These are phyloP conservation scores for Cercospora nicotianae DNA, from an alignment of 2,329 filamentous ascomycete species.

Conservation along the genomic window DNA sequence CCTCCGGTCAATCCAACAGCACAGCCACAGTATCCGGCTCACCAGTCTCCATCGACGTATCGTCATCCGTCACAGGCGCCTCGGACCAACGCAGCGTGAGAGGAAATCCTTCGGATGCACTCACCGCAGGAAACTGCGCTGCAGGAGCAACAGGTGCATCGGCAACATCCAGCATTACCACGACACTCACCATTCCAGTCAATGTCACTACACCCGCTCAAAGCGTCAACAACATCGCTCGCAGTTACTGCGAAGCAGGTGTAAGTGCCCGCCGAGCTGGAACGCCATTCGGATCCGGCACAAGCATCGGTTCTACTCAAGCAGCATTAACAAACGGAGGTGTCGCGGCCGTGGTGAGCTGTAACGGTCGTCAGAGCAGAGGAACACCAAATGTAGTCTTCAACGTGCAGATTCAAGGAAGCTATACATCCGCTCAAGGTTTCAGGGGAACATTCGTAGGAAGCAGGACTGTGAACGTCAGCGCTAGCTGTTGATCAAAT, in stretches of 20 bases:
- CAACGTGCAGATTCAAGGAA: conserved; percentile 2
- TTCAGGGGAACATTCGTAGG: conserved; percentile 15
- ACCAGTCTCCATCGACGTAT: conserved; percentile 10
- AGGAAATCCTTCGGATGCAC: conserved; percentile 14
- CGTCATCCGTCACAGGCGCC: conserved; percentile 10
- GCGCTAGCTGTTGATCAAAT: background rate
- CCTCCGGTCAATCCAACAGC: conserved; percentile 17
- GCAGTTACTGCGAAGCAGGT: conserved; percentile 19
- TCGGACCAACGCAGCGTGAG: conserved; percentile 3
- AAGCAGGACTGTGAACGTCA: conserved; percentile 9
- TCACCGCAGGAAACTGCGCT: conserved; percentile 19
- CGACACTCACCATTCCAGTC: conserved; percentile 14
- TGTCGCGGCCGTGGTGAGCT: conserved; percentile 12
- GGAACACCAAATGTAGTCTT: conserved; percentile 9
- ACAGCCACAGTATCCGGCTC: conserved; percentile 15
- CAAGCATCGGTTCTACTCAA: conserved; percentile 11
- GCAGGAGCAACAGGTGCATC: conserved; percentile 17
- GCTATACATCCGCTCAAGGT: background rate
- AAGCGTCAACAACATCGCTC: conserved; percentile 9
- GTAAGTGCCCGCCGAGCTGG: conserved; percentile 15
- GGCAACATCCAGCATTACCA: conserved; percentile 11
- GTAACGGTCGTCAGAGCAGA: conserved; percentile 10
- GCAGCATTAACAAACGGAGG: conserved; percentile 17
- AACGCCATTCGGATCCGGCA: conserved; percentile 1
- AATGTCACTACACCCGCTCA: conserved; percentile 9